phyloP scores from a whole-genome alignment of 2,329 filamentous ascomycete genomes.

The Colletotrichum orbiculare region DNA sequence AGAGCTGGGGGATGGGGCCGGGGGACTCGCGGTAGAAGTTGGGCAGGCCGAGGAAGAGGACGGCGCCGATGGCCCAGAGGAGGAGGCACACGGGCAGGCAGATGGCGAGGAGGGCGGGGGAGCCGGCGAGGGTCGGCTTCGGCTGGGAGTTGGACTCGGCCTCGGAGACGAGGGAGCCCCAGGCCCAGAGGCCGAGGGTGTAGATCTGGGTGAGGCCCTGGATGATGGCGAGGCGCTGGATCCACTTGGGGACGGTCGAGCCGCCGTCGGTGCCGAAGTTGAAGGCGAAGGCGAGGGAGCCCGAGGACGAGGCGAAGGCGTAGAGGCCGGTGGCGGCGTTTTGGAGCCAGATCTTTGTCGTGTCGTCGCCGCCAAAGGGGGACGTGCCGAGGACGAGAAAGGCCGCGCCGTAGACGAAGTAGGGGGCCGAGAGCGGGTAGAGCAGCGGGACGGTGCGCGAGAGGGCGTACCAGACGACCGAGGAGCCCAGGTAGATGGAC shows the following conservation, averaged over 20 bases:
- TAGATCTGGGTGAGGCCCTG: slow-evolving; percentile 76
- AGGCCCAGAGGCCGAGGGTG: slow-evolving; percentile 74
- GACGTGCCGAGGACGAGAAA: slow-evolving; percentile 72
- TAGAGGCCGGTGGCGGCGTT: slow-evolving; percentile 72
- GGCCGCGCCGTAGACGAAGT: slow-evolving; percentile 70
- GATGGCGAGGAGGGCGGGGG: slow-evolving; percentile 53
- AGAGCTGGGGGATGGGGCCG: slow-evolving; percentile 73
- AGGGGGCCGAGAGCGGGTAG: slow-evolving; percentile 68
- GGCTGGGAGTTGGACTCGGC: slow-evolving; percentile 31
- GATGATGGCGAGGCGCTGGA: slow-evolving; percentile 73
- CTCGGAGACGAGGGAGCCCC: slow-evolving; percentile 56
- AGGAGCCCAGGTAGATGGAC: slow-evolving; percentile 67
- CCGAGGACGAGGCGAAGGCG: slow-evolving; percentile 70
- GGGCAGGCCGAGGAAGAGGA: slow-evolving; percentile 70
- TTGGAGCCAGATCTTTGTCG: slow-evolving; percentile 60
- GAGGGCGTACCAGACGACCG: slow-evolving; percentile 71
- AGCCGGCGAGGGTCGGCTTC: slow-evolving; percentile 44
- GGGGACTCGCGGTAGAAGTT: slow-evolving; percentile 74
- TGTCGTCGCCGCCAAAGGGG: slow-evolving; percentile 58
- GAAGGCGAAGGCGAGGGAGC: slow-evolving; percentile 73
- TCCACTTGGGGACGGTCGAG: slow-evolving; percentile 71
- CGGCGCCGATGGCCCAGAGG: slow-evolving; percentile 66
- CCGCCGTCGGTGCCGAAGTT: slow-evolving; percentile 75
- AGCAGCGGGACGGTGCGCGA: slow-evolving; percentile 69
- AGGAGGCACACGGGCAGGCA: slow-evolving; percentile 67